Percentiles rank a stretch among this genome's conserved stretches.
Conservation (phyloP, 2,329 filamentous ascomycete species). For the Aplosporella prunicola region DNA sequence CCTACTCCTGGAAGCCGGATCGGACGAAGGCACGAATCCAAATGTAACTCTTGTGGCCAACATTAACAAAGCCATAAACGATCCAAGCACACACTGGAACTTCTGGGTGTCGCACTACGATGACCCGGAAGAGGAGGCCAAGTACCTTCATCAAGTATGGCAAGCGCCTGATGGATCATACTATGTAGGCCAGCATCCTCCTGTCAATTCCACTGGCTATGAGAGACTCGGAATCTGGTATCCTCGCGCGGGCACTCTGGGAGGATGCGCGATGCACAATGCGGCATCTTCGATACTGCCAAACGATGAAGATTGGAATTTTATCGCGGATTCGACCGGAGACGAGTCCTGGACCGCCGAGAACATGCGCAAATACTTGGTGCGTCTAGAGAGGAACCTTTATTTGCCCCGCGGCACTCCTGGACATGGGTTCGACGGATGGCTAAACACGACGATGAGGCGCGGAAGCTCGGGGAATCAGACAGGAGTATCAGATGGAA, state of each 20-base stretch:
- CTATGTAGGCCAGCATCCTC: conserved; percentile 47
- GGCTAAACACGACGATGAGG: conserved; percentile 43
- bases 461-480: too few relatives aligned
- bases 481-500: too few relatives aligned
- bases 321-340: conserved; percentile 49
- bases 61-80: not conserved
- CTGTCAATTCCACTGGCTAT: conserved; percentile 43
- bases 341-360: conserved; percentile 48
- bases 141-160: conserved; percentile 49
- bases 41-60: conserved; percentile 15
- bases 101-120: conserved; percentile 54
- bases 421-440: conserved; percentile 50
- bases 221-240: conserved; percentile 47
- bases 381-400: conserved; percentile 43
- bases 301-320: conserved; percentile 49
- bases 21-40: conserved; percentile 43
- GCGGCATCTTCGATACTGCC: conserved; percentile 52
- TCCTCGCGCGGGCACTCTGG: conserved; percentile 47
- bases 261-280: conserved; percentile 53
- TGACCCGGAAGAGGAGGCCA: conserved; percentile 36
- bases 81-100: conserved; percentile 45
- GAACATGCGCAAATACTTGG: conserved; percentile 50
- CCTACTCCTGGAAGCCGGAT: conserved; percentile 52
- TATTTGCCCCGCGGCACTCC: conserved; percentile 36
- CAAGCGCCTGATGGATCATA: conserved; percentile 42